phyloP scores from a whole-genome alignment of 73 alveolate genomes.

The Durusdinium trenchii region DNA sequence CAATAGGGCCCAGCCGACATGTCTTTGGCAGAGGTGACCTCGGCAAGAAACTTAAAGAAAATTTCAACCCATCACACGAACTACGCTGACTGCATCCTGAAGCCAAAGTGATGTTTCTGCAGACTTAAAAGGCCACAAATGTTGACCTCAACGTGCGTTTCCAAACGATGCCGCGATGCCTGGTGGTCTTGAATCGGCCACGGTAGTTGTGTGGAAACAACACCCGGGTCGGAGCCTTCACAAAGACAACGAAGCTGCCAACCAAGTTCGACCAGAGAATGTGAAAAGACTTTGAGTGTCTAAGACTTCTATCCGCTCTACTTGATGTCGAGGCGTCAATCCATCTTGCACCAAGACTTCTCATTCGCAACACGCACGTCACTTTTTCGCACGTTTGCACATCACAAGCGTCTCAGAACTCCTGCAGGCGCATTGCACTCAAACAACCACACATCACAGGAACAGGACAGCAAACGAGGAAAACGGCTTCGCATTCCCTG shows the following conservation, averaged over 20 bases:
- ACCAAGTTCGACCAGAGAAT: too few species aligned
- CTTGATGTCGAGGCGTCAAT: too few species aligned
- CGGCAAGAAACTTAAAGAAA: neutral
- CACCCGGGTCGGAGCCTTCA: conserved; percentile 59
- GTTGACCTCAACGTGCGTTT: neutral
- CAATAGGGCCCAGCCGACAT: conserved; percentile 42
- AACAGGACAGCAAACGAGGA: neutral
- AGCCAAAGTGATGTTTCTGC: neutral
- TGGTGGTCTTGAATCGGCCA: conserved; percentile 47
- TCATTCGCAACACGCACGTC: too few species aligned
- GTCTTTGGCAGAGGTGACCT: conserved; percentile 42
- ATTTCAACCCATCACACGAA: neutral
- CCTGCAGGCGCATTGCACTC: too few species aligned
- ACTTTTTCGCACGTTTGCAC: too few species aligned
- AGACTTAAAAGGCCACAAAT: neutral
- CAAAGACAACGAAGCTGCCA: too few species aligned
- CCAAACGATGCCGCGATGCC: neutral
- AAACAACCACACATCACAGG: neutral
- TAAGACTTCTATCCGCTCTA: too few species aligned
- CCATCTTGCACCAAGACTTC: too few species aligned
- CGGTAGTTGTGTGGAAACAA: neutral
- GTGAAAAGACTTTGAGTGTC: too few species aligned
- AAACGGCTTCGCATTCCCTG: neutral
- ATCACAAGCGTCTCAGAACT: too few species aligned
- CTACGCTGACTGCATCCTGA: neutral